phyloP scores from a whole-genome alignment of 768 basidiomycete species.

The Paxillus involutus region DNA sequence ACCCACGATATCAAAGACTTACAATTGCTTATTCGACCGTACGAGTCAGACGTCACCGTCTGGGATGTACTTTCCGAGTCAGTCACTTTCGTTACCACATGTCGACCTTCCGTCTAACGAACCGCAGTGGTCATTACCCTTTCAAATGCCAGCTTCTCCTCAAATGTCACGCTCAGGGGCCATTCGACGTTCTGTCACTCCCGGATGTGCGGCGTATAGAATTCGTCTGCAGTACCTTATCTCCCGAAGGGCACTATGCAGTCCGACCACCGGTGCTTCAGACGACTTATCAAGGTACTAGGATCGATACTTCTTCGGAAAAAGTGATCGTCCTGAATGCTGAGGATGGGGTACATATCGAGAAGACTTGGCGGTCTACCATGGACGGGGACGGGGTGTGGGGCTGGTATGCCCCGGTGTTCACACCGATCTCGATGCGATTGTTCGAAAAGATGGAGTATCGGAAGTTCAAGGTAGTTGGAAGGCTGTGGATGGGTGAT shows the following conservation, averaged over 20 bases:
- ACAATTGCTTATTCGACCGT: constrained; percentile 9
- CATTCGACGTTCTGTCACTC: constrained; percentile 6
- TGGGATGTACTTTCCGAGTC: constrained; percentile 25
- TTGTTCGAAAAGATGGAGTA: constrained; percentile 49
- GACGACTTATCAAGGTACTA: constrained; percentile 16
- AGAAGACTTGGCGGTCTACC: constrained; percentile 16
- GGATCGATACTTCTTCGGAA: not conserved
- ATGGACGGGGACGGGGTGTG: constrained; percentile 16
- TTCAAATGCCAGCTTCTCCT: constrained; percentile 26
- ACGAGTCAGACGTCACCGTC: constrained; percentile 19
- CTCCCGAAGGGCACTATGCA: constrained; percentile 1
- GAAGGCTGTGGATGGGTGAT: constrained; percentile 36
- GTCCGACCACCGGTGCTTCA: constrained; percentile 4
- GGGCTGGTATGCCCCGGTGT: constrained; percentile 39
- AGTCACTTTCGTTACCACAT: constrained; percentile 3
- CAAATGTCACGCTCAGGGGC: constrained; percentile 10
- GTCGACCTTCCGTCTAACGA: not conserved
- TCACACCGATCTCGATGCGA: constrained; percentile 47
- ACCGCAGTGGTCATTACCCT: constrained; percentile 13
- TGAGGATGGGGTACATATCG: constrained; percentile 22
- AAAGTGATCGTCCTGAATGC: not conserved
- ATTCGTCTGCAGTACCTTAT: constrained; percentile 18
- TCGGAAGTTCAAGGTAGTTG: constrained; percentile 39
- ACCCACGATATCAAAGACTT: constrained; percentile 9
- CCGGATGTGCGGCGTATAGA: constrained; percentile 18